A percentile compares a stretch with the other conserved stretches of the same genome.
These are phyloP conservation scores for Thermothelomyces thermophilus DNA, from an alignment of 2,329 filamentous ascomycete species.

Conservation along the genomic window DNA sequence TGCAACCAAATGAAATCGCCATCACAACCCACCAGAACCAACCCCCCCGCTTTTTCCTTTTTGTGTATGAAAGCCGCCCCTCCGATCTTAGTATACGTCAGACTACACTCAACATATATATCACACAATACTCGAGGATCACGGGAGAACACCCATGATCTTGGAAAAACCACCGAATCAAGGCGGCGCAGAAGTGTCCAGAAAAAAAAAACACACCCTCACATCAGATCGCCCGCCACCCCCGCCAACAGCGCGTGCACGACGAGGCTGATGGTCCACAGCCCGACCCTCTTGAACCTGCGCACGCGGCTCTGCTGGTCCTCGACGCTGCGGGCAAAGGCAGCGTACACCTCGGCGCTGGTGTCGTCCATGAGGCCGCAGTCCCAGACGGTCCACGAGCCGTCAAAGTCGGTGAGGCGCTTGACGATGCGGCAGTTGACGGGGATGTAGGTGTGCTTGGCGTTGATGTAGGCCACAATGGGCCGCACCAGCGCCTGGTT, in stretches of 20 bases:
- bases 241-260: constrained; percentile 93
- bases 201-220: no score
- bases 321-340: constrained; percentile 85
- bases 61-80: neutral
- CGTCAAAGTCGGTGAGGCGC: constrained; percentile 80
- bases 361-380: constrained; percentile 91
- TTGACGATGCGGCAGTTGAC: constrained; percentile 94
- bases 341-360: constrained; percentile 87
- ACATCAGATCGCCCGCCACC: constrained; percentile 73
- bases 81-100: constrained; percentile 2
- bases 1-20: neutral
- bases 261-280: constrained; percentile 90
- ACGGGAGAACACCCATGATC: neutral
- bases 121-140: neutral
- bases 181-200: no score
- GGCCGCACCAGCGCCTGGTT: constrained; percentile 93
- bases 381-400: constrained; percentile 91
- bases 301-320: constrained; percentile 81
- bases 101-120: neutral
- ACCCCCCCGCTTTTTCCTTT: neutral
- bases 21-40: neutral
- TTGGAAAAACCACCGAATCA: no score
- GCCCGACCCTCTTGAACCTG: constrained; percentile 83
- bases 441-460: constrained; percentile 88
- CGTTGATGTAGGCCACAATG: constrained; percentile 97